Evolutionary conservation across 495 filamentous ascomycete species (phyloP).

Genomic region (Aspergillus avenaceus): DNA sequence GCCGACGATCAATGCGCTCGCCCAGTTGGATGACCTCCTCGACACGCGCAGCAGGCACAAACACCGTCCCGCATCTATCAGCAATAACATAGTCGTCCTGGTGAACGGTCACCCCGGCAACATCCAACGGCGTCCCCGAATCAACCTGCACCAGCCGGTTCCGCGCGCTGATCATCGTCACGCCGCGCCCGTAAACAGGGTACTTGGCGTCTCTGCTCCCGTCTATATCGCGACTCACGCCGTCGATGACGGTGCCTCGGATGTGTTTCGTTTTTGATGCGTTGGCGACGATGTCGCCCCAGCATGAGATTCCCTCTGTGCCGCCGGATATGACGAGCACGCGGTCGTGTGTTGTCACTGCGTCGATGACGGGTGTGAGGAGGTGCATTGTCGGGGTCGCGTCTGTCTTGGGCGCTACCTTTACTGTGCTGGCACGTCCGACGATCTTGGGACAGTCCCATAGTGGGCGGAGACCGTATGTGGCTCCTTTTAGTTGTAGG

Average conservation of each 20-base stretch:
- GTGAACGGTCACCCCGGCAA: slow-evolving; percentile 14
- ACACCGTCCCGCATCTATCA: slow-evolving; percentile 16
- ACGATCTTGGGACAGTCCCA: slow-evolving; percentile 23
- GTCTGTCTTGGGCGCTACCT: slow-evolving; percentile 13
- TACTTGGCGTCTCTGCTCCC: slow-evolving; percentile 13
- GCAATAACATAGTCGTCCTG: slow-evolving; percentile 22
- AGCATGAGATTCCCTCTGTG: slow-evolving; percentile 16
- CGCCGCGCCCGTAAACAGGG: slow-evolving; percentile 19
- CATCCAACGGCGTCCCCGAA: slow-evolving; percentile 10
- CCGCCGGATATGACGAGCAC: slow-evolving; percentile 20
- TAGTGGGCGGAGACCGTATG: slow-evolving; percentile 18
- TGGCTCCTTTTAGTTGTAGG: slow-evolving; percentile 16
- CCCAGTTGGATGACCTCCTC: slow-evolving; percentile 13
- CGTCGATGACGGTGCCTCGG: slow-evolving; percentile 22
- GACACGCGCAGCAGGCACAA: slow-evolving; percentile 12
- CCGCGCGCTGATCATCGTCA: slow-evolving; percentile 17
- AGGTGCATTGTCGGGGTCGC: slow-evolving; percentile 9
- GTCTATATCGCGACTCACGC: slow-evolving; percentile 21
- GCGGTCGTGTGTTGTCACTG: slow-evolving; percentile 12
- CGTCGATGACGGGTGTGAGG: slow-evolving; percentile 17
- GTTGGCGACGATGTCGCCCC: slow-evolving; percentile 22
- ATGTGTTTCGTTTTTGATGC: slow-evolving; percentile 15
- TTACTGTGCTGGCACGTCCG: slow-evolving; percentile 18
- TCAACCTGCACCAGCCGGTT: slow-evolving; percentile 16
- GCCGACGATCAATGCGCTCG: slow-evolving; percentile 14